A percentile compares a stretch with the other conserved stretches of the same genome.
These are phyloP conservation scores for Paramecium caudatum DNA, from an alignment of 73 alveolate species.

Conservation along the genomic window DNA sequence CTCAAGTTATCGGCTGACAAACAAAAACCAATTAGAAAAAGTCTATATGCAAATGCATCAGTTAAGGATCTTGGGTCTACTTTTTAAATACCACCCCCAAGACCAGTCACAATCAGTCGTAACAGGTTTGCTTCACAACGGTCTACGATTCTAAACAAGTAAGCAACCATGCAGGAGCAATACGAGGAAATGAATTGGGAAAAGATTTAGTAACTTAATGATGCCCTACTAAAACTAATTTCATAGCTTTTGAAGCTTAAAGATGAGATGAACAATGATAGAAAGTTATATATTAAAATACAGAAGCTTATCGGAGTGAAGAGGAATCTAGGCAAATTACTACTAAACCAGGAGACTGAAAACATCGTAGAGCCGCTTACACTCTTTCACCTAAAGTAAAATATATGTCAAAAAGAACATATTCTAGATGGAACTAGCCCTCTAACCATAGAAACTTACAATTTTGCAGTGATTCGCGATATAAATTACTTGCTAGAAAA, in stretches of 20 bases:
- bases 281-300: background rate
- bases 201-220: background rate
- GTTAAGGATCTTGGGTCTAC: background rate
- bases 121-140: constrained; percentile 12
- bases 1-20: background rate
- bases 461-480: background rate
- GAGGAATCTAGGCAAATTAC: background rate
- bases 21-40: background rate
- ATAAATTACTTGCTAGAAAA: background rate
- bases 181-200: background rate
- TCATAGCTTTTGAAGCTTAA: background rate
- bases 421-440: background rate
- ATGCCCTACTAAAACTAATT: background rate
- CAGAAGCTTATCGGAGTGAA: background rate
- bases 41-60: background rate
- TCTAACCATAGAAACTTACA: background rate
- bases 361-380: constrained; percentile 14
- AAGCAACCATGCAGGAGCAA: background rate
- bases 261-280: constrained; percentile 22
- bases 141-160: background rate
- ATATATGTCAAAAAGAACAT: background rate
- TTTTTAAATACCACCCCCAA: background rate
- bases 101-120: background rate
- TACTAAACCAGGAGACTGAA: background rate
- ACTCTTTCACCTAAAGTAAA: background rate